Evolutionary conservation across 2,329 filamentous ascomycete species (phyloP).

Genomic region (Ascochyta rabiei): DNA sequence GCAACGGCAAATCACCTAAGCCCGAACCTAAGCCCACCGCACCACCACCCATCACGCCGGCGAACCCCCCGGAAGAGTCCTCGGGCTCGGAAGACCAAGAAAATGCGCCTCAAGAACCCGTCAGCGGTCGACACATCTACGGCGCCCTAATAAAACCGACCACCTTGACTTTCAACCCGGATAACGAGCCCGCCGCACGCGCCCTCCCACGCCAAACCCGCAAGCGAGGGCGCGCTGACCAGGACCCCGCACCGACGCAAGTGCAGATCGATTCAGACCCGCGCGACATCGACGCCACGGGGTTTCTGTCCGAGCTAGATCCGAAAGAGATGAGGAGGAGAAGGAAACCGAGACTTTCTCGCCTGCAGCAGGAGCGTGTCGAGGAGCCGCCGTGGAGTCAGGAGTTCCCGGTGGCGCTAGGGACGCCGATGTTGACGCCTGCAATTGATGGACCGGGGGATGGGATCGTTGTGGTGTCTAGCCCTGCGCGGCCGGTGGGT

Average conservation of each 20-base stretch:
- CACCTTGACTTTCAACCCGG: constrained; percentile 1
- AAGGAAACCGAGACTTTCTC: not conserved
- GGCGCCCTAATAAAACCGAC: constrained; percentile 8
- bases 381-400: constrained; percentile 7
- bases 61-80: constrained; percentile 5
- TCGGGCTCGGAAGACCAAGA: not conserved
- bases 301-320: constrained; percentile 11
- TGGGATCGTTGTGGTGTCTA: not conserved
- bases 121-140: constrained; percentile 15
- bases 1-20: not conserved
- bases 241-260: not conserved
- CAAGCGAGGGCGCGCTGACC: not conserved
- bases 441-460: not conserved
- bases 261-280: constrained; percentile 13
- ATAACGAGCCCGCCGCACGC: not conserved
- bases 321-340: not conserved
- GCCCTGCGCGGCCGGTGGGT: not conserved
- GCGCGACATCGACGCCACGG: constrained; percentile 12
- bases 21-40: not conserved
- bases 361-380: not conserved
- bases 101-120: constrained; percentile 3
- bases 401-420: not conserved
- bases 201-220: not conserved
- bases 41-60: constrained; percentile 5
- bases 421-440: constrained; percentile 1